A percentile compares a stretch with the other conserved stretches of the same genome.
Conservation (phyloP, 139 green algal genomes). For the Chlamydomonas urium region DNA sequence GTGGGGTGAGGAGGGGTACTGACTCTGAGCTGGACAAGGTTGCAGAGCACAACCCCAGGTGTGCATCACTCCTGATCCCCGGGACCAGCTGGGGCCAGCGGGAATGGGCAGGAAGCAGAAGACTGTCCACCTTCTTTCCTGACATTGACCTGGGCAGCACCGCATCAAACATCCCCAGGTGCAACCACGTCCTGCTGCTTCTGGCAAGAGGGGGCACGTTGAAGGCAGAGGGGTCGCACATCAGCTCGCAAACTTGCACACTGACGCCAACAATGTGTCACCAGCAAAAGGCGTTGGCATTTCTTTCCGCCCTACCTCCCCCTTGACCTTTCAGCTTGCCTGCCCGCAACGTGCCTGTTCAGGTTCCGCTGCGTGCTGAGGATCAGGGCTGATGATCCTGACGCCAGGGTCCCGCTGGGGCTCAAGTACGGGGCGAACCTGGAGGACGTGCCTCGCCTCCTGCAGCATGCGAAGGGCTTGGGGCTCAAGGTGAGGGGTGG, state of each 20-base stretch:
- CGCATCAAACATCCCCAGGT: no score
- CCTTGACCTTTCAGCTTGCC: not conserved
- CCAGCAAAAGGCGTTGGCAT: not conserved
- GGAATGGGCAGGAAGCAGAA: no score
- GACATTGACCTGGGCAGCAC: not conserved
- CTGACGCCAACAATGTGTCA: no score
- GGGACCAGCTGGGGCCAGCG: no score
- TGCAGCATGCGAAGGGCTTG: slow-evolving; percentile 22
- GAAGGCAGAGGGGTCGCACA: not conserved
- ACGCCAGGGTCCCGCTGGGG: slow-evolving; percentile 30
- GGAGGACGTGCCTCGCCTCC: slow-evolving; percentile 26
- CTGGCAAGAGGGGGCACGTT: not conserved
- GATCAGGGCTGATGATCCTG: slow-evolving; percentile 77
- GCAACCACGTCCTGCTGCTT: not conserved
- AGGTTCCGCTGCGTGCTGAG: slow-evolving; percentile 68
- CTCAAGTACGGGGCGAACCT: slow-evolving; percentile 47
- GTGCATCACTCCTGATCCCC: not conserved
- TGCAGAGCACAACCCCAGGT: slow-evolving; percentile 46
- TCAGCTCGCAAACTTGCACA: no score
- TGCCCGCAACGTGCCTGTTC: slow-evolving; percentile 33
- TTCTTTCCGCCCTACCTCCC: not conserved
- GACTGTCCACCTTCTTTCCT: not conserved
- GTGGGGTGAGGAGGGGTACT: no score
- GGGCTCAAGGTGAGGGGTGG: slow-evolving; percentile 25
- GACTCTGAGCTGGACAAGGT: slow-evolving; percentile 88